Base-by-base conservation (phyloP, 1,139 yeast genomes). In the Suhomyces taliae region DNA sequence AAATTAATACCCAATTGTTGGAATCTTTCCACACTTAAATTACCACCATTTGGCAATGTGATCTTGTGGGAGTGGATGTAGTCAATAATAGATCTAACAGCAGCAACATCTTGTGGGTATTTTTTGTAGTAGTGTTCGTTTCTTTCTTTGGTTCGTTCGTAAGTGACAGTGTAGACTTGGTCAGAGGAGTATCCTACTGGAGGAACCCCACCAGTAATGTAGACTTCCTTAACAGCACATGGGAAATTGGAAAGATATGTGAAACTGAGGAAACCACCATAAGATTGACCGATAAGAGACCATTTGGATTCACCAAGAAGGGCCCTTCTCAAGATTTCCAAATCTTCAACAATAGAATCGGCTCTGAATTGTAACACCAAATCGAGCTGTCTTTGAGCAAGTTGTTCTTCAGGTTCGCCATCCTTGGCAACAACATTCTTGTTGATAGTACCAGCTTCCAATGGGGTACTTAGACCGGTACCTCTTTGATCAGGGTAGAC, bases 171-270 rank as follows among this genome's bases (percentile, higher is more conserved):
- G 54, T 80, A 80, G 10, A 81, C 83, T 37, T 76, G 74, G 45
- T 77, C 81, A 2, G 76, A 74, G 1, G 65, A 56, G 37, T 54
- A 56, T 6, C 67, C 69, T 8, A 77, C 61, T 0, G 85, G 85
- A 1, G 86, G 85, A 14, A 81, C 69, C 3, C 85, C 86, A 4
- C 85, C 86, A 2, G 85, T 76, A 15, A 80, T 59, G 24, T 80
- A 55, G 7, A 72, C 74, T 42, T 70, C 74, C 41, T 62, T 64
- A 34, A 79, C 52, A 1, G 76, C 61, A 0, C 59, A 56, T 0
- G 82, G 74, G 52, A 63, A 74, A 44, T 66, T 65, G 1, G 85
- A 79, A 32, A 79, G 62, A 58, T 81, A 81, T 1, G 80, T 73
- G 51, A 78, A 69, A 27, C 72, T 62, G 48, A 79, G 69, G 54